These are phyloP conservation scores for Rhizoctonia solani DNA, from an alignment of 1,284 basidiomycete species.

Conservation along the genomic window DNA sequence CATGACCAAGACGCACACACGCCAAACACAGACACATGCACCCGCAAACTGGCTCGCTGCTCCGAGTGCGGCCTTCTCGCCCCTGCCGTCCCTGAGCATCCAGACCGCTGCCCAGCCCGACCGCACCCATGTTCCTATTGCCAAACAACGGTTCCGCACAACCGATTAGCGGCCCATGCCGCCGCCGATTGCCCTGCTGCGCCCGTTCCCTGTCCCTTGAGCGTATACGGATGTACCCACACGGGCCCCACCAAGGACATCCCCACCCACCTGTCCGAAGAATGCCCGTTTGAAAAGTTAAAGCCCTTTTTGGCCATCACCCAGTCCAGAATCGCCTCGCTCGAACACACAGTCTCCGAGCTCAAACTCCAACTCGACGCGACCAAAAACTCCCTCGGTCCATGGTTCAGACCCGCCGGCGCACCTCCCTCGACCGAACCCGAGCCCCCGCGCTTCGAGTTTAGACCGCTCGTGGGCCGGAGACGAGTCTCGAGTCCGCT, in stretches of 20 bases:
- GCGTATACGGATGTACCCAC: slow-evolving; percentile 59
- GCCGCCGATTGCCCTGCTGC: not conserved
- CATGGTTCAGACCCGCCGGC: slow-evolving; percentile 58
- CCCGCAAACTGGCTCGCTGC: slow-evolving; percentile 47
- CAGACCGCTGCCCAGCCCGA: slow-evolving; percentile 11
- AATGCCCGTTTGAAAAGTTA: slow-evolving; percentile 65
- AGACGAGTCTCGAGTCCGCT: slow-evolving; percentile 38
- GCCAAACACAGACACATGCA: slow-evolving; percentile 44
- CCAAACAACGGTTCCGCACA: not conserved
- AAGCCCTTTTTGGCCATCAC: slow-evolving; percentile 61
- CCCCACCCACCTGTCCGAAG: slow-evolving; percentile 50
- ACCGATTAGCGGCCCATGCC: not conserved
- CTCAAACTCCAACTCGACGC: slow-evolving; percentile 58
- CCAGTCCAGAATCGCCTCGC: slow-evolving; percentile 56
- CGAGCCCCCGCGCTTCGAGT: slow-evolving; percentile 18
- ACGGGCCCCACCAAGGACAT: slow-evolving; percentile 53
- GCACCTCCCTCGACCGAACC: slow-evolving; percentile 39
- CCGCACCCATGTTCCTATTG: slow-evolving; percentile 6
- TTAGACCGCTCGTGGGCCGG: slow-evolving; percentile 26
- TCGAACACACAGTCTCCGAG: slow-evolving; percentile 57
- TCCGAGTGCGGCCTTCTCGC: slow-evolving; percentile 45
- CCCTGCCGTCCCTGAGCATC: no score
- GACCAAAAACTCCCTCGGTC: slow-evolving; percentile 60
- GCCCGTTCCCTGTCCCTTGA: slow-evolving; percentile 56
- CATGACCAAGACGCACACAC: slow-evolving; percentile 50